phyloP scores from a whole-genome alignment of 2,329 filamentous ascomycete species.

The Ophiostoma montium region DNA sequence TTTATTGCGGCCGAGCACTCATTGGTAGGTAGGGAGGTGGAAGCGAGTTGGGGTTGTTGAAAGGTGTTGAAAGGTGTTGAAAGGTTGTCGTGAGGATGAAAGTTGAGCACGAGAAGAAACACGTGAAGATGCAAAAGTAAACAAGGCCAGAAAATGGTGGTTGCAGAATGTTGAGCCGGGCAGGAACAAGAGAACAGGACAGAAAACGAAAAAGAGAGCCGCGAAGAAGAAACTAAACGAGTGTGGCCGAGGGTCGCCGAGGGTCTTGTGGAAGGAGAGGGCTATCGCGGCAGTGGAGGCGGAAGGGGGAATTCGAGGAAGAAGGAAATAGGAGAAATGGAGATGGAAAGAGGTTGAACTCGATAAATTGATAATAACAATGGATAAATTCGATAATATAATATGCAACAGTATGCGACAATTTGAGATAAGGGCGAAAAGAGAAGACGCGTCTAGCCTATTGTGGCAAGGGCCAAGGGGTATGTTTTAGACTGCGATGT shows the following conservation, averaged over 20 bases:
- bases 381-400: no score
- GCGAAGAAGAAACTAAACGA: not conserved
- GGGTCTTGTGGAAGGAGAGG: not conserved
- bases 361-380: no score
- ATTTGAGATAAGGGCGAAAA: no score
- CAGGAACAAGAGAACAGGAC: not conserved
- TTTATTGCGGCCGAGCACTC: constrained; percentile 1
- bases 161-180: no score
- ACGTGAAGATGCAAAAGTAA: no score
- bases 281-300: not conserved
- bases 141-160: not conserved
- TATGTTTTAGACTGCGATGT: not conserved
- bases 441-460: no score
- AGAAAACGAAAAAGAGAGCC: not conserved
- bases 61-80: no score
- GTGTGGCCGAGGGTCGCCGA: not conserved
- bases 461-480: not conserved
- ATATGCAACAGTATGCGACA: no score
- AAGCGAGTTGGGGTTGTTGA: no score
- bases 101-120: no score
- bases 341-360: no score
- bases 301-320: not conserved
- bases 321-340: not conserved
- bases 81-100: no score
- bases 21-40: not conserved